These are phyloP conservation scores for Naematelia aurantialba DNA, from an alignment of 768 basidiomycete genomes.

Conservation along the genomic window DNA sequence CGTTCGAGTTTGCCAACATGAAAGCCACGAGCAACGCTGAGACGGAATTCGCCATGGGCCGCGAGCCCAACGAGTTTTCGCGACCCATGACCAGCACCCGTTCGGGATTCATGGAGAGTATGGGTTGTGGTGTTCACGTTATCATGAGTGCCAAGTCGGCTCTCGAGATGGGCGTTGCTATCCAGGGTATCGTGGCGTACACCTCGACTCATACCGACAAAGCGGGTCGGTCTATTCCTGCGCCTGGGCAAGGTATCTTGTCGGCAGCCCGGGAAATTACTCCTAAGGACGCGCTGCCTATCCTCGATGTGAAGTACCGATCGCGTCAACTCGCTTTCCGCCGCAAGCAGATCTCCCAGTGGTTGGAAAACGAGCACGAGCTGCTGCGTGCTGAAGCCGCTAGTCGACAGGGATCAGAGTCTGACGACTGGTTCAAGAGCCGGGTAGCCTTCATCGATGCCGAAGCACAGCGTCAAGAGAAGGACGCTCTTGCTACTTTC, in stretches of 20 bases:
- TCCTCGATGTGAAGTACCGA: slow-evolving; percentile 82
- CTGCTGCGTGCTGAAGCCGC: slow-evolving; percentile 77
- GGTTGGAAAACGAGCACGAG: slow-evolving; percentile 83
- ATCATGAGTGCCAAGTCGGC: slow-evolving; percentile 97
- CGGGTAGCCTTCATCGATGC: slow-evolving; percentile 80
- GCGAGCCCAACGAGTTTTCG: slow-evolving; percentile 98
- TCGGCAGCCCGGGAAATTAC: slow-evolving; percentile 80
- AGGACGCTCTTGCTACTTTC: slow-evolving; percentile 84
- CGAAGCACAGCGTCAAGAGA: slow-evolving; percentile 87
- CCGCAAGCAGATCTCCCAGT: slow-evolving; percentile 87
- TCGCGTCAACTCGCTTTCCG: slow-evolving; percentile 93
- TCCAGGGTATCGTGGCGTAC: slow-evolving; percentile 89
- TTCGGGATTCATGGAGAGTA: slow-evolving; percentile 95
- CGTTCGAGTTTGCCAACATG: slow-evolving; percentile 99
- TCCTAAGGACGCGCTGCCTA: slow-evolving; percentile 70
- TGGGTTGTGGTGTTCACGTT: slow-evolving; percentile 93
- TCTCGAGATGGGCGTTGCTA: slow-evolving; percentile 84
- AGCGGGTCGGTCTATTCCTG: slow-evolving; percentile 95
- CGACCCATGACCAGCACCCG: slow-evolving; percentile 94
- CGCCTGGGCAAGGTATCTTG: slow-evolving; percentile 89
- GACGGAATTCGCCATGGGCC: slow-evolving; percentile 97
- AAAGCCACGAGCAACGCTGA: slow-evolving; percentile 97
- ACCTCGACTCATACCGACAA: slow-evolving; percentile 94
- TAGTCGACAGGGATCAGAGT: slow-evolving; percentile 49
- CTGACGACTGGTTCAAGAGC: slow-evolving; percentile 68